Evolutionary conservation across 768 basidiomycete species (phyloP).

Genomic region (Ramaria sp.): DNA sequence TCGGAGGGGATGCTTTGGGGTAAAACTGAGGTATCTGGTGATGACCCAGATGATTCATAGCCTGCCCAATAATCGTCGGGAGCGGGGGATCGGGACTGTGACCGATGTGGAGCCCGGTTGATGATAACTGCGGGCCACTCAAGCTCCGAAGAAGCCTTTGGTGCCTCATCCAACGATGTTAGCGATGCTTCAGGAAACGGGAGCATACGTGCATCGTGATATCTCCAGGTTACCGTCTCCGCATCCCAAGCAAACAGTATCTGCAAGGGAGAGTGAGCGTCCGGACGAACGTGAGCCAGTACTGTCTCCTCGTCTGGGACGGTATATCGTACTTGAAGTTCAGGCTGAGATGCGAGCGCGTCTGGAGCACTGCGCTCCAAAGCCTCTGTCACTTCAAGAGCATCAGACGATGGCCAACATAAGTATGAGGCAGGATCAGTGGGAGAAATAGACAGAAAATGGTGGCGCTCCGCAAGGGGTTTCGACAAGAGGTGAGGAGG

Average conservation of each 20-base stretch:
- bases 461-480: conserved; percentile 52
- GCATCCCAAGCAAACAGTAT: conserved; percentile 61
- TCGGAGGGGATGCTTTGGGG: conserved; percentile 8
- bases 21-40: background rate
- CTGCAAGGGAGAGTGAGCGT: conserved; percentile 24
- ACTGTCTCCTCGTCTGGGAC: conserved; percentile 14
- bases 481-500: conserved; percentile 52
- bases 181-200: conserved; percentile 46
- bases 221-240: conserved; percentile 44
- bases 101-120: background rate
- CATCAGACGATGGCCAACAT: conserved; percentile 42
- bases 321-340: conserved; percentile 19
- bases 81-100: conserved; percentile 1
- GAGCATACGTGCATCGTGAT: conserved; percentile 59
- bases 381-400: background rate
- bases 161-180: conserved; percentile 19
- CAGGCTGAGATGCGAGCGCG: conserved; percentile 18
- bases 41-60: conserved; percentile 7
- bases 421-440: conserved; percentile 46
- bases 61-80: conserved; percentile 8
- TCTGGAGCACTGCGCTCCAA: conserved; percentile 11
- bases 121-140: background rate
- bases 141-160: conserved; percentile 1
- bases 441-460: conserved; percentile 45
- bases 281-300: conserved; percentile 8